Percentiles rank a stretch among this genome's conserved stretches.
Conservation (phyloP, 805 yeast species). For the Saccharomycopsis oosterbeekiorum region DNA sequence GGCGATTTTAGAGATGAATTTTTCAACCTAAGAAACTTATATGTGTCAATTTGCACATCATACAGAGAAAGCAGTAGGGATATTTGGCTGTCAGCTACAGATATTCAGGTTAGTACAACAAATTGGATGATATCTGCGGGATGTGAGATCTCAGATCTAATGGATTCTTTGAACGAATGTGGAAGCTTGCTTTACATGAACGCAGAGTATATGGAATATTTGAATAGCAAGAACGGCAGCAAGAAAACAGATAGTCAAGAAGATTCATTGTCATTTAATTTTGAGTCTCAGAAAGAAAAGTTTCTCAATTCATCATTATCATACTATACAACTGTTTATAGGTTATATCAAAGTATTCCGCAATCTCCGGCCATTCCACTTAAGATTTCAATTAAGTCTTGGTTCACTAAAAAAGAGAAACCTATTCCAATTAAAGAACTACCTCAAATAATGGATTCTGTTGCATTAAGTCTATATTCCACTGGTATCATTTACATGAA, state of each 20-base stretch:
- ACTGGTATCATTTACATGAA: slow-evolving; percentile 3
- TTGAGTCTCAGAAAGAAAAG: neutral
- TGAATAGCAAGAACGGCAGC: slow-evolving; percentile 30
- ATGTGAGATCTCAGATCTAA: slow-evolving; percentile 50
- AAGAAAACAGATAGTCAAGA: neutral
- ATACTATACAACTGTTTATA: neutral
- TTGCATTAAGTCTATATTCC: slow-evolving; percentile 1
- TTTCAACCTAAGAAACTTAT: slow-evolving; percentile 66
- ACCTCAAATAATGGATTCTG: neutral
- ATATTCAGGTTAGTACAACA: slow-evolving; percentile 52
- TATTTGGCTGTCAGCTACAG: slow-evolving; percentile 50
- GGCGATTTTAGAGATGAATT: slow-evolving; percentile 63
- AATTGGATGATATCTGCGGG: slow-evolving; percentile 70
- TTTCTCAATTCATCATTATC: neutral
- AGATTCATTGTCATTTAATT: neutral
- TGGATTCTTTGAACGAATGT: slow-evolving; percentile 57
- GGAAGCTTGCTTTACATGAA: slow-evolving; percentile 62
- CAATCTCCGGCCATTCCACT: neutral
- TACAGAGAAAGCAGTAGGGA: slow-evolving; percentile 37
- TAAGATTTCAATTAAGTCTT: neutral
- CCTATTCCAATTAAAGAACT: neutral
- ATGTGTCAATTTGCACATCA: slow-evolving; percentile 54
- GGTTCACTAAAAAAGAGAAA: neutral
- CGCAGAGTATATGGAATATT: slow-evolving; percentile 51
- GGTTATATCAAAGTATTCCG: neutral